Conservation (phyloP, 768 basidiomycete genomes). For the Russula compacta region DNA sequence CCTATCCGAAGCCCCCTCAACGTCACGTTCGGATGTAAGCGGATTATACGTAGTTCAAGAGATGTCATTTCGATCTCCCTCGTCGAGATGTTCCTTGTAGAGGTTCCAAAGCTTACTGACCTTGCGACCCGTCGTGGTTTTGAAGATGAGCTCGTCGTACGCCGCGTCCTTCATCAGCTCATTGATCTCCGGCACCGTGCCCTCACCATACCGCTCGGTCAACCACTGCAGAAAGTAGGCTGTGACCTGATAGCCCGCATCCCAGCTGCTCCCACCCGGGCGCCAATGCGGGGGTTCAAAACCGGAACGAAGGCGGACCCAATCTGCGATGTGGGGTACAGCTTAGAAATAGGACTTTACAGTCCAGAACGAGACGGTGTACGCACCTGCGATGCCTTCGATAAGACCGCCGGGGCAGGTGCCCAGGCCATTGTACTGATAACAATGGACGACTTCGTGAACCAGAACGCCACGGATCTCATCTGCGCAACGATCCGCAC, state of each 20-base stretch:
- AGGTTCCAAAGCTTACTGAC: constrained; percentile 49
- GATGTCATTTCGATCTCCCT: constrained; percentile 1
- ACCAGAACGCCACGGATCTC: constrained; percentile 65
- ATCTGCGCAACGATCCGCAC: constrained; percentile 34
- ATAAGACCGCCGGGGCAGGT: constrained; percentile 62
- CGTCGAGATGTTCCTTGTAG: constrained; percentile 40
- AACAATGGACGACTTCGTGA: constrained; percentile 77
- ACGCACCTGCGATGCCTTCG: constrained; percentile 69
- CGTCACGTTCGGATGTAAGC: neutral
- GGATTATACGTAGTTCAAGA: too few species aligned
- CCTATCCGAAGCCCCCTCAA: neutral
- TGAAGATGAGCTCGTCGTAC: constrained; percentile 47
- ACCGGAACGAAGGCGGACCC: constrained; percentile 52
- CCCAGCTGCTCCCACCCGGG: constrained; percentile 48
- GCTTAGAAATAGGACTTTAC: neutral
- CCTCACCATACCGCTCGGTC: constrained; percentile 43
- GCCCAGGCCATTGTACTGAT: constrained; percentile 54
- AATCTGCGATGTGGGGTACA: constrained; percentile 37
- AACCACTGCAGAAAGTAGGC: constrained; percentile 69
- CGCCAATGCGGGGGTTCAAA: constrained; percentile 65
- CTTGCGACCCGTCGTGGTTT: constrained; percentile 40
- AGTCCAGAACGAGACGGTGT: neutral
- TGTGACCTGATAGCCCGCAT: constrained; percentile 66
- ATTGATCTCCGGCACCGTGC: constrained; percentile 53
- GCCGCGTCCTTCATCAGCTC: constrained; percentile 37